Evolutionary conservation across 2,329 filamentous ascomycete species (phyloP).

Genomic region (Stagonosporopsis vannaccii): DNA sequence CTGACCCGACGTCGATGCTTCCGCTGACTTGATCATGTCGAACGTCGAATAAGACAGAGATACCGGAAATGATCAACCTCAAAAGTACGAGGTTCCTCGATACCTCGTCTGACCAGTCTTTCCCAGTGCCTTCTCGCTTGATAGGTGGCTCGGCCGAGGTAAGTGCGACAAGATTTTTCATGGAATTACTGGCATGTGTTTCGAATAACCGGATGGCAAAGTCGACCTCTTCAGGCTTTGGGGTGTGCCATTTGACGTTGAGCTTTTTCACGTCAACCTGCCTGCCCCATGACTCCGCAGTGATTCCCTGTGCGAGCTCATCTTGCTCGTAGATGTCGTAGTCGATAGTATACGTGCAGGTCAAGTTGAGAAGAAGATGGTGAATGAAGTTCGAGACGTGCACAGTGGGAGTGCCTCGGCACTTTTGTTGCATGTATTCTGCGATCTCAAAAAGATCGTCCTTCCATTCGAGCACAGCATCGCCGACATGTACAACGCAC

Average conservation of each 20-base stretch:
- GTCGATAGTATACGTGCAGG: slow-evolving; percentile 91
- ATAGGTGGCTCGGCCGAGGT: slow-evolving; percentile 82
- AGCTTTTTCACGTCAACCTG: slow-evolving; percentile 76
- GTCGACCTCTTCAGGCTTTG: slow-evolving; percentile 77
- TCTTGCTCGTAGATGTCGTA: slow-evolving; percentile 86
- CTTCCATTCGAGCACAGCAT: slow-evolving; percentile 87
- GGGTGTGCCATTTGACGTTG: slow-evolving; percentile 90
- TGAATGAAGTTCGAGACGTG: slow-evolving; percentile 98
- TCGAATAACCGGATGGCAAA: slow-evolving; percentile 92
- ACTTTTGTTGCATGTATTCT: slow-evolving; percentile 95
- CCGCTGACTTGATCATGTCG: slow-evolving; percentile 49
- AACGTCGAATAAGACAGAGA: slow-evolving; percentile 88
- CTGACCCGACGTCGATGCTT: slow-evolving; percentile 57
- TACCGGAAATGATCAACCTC: slow-evolving; percentile 86
- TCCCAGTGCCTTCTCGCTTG: slow-evolving; percentile 92
- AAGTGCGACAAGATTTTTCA: slow-evolving; percentile 77
- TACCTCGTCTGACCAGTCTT: slow-evolving; percentile 98
- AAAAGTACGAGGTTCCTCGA: slow-evolving; percentile 88
- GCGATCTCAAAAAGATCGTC: slow-evolving; percentile 90
- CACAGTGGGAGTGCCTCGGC: slow-evolving; percentile 90
- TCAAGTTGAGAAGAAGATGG: slow-evolving; percentile 92
- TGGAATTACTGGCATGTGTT: slow-evolving; percentile 78
- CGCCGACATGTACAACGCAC: slow-evolving; percentile 95
- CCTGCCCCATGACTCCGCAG: slow-evolving; percentile 83
- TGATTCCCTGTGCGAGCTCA: slow-evolving; percentile 73